Evolutionary conservation across 169 alveolate species (phyloP).

Genomic region (Babesia ovata): DNA sequence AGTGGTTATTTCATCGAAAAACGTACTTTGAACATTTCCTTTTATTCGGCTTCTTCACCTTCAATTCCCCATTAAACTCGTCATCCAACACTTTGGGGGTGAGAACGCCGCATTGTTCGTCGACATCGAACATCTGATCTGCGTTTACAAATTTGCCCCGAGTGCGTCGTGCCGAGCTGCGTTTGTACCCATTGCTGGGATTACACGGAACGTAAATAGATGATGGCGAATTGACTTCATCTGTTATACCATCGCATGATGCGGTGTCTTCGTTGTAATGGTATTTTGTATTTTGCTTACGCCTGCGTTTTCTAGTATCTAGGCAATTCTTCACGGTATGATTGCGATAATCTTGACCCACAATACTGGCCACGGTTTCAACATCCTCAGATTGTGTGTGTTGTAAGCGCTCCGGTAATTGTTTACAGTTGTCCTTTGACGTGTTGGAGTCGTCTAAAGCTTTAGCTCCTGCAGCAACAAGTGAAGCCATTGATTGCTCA

Average conservation of each 20-base stretch:
- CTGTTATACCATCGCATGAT: neutral
- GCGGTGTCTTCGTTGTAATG: neutral
- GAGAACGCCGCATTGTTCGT: no score
- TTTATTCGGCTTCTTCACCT: no score
- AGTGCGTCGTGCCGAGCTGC: neutral
- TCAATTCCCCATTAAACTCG: no score
- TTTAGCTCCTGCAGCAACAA: neutral
- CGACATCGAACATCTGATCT: no score
- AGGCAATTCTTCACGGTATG: no score
- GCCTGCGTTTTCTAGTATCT: neutral
- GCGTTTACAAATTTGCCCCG: no score
- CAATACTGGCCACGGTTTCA: neutral
- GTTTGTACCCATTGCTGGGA: neutral
- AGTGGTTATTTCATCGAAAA: no score
- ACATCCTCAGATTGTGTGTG: neutral
- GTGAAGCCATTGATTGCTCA: slow-evolving; percentile 27
- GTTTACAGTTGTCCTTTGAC: neutral
- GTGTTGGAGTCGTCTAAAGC: neutral
- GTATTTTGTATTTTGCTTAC: neutral
- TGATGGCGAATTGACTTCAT: neutral
- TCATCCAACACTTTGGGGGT: no score
- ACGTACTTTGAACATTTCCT: no score
- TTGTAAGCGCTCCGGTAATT: neutral
- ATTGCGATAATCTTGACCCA: neutral
- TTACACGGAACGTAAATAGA: neutral